Evolutionary conservation across 768 basidiomycete genomes (phyloP).

Genomic region (Candolleomyces aberdarensis): DNA sequence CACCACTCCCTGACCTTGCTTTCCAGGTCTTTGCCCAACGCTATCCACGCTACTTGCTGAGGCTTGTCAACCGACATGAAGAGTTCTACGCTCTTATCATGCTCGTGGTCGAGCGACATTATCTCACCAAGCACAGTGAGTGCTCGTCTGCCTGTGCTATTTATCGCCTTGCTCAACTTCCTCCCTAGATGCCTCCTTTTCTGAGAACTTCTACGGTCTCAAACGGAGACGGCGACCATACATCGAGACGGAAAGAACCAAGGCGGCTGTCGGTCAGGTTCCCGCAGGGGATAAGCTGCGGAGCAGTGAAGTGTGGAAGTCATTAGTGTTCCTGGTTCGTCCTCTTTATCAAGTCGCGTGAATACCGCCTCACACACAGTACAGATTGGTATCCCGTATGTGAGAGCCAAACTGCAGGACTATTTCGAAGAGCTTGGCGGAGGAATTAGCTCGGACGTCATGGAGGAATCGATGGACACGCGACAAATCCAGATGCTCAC

Average conservation of each 20-base stretch:
- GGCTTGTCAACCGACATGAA: conserved; percentile 91
- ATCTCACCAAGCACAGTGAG: conserved; percentile 83
- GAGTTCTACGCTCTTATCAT: conserved; percentile 91
- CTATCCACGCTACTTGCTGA: conserved; percentile 89
- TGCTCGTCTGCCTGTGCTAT: background rate
- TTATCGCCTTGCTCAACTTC: conserved; percentile 4
- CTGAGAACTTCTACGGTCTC: conserved; percentile 95
- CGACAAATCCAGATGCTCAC: conserved; percentile 44
- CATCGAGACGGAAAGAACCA: conserved; percentile 65
- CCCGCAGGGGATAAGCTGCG: conserved; percentile 66
- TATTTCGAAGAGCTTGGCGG: conserved; percentile 91
- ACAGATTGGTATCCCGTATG: conserved; percentile 85
- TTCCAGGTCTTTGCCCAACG: conserved; percentile 90
- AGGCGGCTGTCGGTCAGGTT: conserved; percentile 63
- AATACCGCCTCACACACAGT: background rate
- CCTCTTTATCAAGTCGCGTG: background rate
- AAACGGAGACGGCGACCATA: conserved; percentile 73
- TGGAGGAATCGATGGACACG: conserved; percentile 48
- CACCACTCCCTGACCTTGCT: background rate
- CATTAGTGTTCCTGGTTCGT: conserved; percentile 77
- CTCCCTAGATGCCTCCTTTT: conserved; percentile 79
- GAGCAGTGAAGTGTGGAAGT: conserved; percentile 65
- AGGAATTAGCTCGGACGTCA: conserved; percentile 62
- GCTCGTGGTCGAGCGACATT: conserved; percentile 87
- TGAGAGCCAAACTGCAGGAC: conserved; percentile 86